phyloP scores from a whole-genome alignment of 129 eudicot genomes.

The Flaveria trinervia region DNA sequence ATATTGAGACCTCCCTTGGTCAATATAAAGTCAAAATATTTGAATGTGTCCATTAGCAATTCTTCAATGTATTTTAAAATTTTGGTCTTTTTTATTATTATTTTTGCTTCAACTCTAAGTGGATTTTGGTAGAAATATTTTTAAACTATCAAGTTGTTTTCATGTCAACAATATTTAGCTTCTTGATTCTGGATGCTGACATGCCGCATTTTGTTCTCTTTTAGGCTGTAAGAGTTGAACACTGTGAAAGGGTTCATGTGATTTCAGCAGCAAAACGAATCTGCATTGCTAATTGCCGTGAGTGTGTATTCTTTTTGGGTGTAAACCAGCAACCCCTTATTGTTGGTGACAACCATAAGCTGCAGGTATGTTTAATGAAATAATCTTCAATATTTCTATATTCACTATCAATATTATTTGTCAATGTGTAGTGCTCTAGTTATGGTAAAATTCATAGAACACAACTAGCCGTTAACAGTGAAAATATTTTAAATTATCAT shows the following conservation, averaged over 20 bases:
- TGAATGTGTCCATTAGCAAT: not conserved
- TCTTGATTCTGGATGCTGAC: constrained; percentile 11
- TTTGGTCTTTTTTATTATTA: not conserved
- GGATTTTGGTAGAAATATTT: constrained; percentile 10
- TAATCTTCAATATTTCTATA: not conserved
- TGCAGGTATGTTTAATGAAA: constrained; percentile 58
- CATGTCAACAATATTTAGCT: not conserved
- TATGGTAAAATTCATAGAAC: not conserved
- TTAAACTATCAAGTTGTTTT: not conserved
- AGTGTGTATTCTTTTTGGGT: constrained; percentile 92
- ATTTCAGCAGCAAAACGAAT: constrained; percentile 86
- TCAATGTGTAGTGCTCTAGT: not conserved
- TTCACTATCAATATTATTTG: not conserved
- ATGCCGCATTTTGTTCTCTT: constrained; percentile 5
- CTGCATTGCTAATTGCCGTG: constrained; percentile 96
- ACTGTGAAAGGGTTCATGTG: constrained; percentile 97
- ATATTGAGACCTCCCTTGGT: not conserved
- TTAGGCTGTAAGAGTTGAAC: constrained; percentile 97
- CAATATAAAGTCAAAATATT: not conserved
- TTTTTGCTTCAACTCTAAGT: not conserved
- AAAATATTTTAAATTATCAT: not conserved
- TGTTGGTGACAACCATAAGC: constrained; percentile 97
- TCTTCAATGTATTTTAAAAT: not conserved
- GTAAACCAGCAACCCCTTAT: constrained; percentile 93
- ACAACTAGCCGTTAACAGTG: not conserved